phyloP scores from a whole-genome alignment of 2,329 filamentous ascomycete genomes.

The Aspergillus pseudotamarii region DNA sequence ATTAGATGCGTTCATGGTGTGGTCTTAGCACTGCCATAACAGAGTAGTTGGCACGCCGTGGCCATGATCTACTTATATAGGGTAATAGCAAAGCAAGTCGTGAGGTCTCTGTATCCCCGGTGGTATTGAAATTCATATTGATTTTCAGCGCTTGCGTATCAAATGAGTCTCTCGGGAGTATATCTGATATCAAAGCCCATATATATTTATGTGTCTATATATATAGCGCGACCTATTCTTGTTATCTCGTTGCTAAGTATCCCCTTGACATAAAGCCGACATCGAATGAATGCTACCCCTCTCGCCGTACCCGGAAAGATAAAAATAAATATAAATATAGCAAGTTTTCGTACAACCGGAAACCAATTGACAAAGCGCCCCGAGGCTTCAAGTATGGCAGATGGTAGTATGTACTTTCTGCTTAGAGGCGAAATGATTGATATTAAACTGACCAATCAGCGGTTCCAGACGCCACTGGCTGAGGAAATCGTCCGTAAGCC shows the following conservation, averaged over 20 bases:
- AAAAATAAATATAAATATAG: not conserved
- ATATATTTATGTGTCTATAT: not conserved
- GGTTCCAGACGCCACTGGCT: not conserved
- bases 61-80: not conserved
- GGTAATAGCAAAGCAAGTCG: not conserved
- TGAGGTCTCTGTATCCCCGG: not conserved
- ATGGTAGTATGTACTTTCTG: too few relatives aligned
- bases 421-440: constrained; percentile 18
- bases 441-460: constrained; percentile 41
- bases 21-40: not conserved
- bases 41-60: not conserved
- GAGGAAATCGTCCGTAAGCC: not conserved
- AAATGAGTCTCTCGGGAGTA: not conserved
- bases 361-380: too few relatives aligned
- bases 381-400: too few relatives aligned
- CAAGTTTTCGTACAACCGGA: not conserved
- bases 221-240: not conserved
- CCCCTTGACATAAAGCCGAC: too few relatives aligned
- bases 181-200: not conserved
- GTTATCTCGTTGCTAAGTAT: too few relatives aligned
- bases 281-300: not conserved
- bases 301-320: not conserved
- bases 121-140: not conserved
- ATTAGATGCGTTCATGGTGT: not conserved
- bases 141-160: not conserved